These are phyloP conservation scores for Persicaria maculosa DNA, from an alignment of 148 eudicot genomes.

Conservation along the genomic window DNA sequence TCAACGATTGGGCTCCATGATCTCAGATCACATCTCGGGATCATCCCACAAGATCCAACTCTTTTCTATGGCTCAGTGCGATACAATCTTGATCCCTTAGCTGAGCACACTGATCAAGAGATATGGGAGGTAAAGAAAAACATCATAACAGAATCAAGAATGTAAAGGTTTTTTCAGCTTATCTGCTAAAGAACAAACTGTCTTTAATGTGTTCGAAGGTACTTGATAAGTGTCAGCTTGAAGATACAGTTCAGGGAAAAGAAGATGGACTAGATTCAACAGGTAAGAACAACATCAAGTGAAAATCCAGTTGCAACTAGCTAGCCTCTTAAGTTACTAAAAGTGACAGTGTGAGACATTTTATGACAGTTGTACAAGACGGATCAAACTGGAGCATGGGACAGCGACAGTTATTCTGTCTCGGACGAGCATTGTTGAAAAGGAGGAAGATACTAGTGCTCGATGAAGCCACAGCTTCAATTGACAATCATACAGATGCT, in stretches of 20 bases:
- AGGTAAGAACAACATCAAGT: slow-evolving; percentile 19
- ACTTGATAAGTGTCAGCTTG: slow-evolving; percentile 47
- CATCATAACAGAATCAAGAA: neutral
- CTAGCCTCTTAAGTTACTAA: neutral
- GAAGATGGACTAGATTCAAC: slow-evolving; percentile 40
- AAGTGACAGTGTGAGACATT: neutral
- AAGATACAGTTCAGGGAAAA: slow-evolving; percentile 35
- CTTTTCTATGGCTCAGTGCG: slow-evolving; percentile 45
- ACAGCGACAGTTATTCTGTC: slow-evolving; percentile 27
- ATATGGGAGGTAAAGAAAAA: slow-evolving; percentile 36
- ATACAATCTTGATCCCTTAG: slow-evolving; percentile 49
- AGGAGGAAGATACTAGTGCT: slow-evolving; percentile 22
- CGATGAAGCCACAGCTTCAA: slow-evolving; percentile 34
- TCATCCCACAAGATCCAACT: slow-evolving; percentile 56
- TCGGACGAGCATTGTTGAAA: slow-evolving; percentile 26
- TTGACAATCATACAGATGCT: slow-evolving; percentile 34
- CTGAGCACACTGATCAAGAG: slow-evolving; percentile 43
- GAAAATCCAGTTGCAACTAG: neutral
- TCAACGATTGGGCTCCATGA: slow-evolving; percentile 49
- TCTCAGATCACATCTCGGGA: slow-evolving; percentile 45
- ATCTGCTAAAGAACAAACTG: neutral
- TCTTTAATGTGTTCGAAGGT: slow-evolving; percentile 26
- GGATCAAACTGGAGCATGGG: slow-evolving; percentile 31
- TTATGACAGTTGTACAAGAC: slow-evolving; percentile 17
- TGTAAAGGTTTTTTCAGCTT: too few relatives aligned